Evolutionary conservation across 139 green algal species (phyloP), one percentile per base, ranked within the genome.

Genomic region (Closterium sp.): DNA sequence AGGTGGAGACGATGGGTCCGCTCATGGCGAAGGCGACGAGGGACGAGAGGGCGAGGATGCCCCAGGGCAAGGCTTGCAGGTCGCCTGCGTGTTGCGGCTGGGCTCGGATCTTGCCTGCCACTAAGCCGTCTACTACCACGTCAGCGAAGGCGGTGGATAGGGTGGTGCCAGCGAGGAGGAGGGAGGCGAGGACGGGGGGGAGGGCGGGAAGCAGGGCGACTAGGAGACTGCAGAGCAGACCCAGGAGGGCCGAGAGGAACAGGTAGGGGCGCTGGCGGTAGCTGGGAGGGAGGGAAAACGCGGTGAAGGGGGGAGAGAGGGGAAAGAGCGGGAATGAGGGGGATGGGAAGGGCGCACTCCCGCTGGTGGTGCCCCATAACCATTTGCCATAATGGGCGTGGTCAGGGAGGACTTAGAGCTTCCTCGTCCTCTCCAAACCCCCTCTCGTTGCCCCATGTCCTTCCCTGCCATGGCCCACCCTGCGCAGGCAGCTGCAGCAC

Each of bases 251-350:
- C 30, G 87, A 31, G 69, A 94, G 91, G 76, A 89, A 34, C 21
- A 94, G 89, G 33, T 94, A 94, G n/a, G 91, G 89, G 7, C 89
- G 33, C 31, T 91, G 31, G 16, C 91, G 89, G 90, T 93, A 93
- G 25, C 89, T 91, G 69, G 55, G 12, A 3, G 12, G 55, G 55
- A 1, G 55, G 25, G 38, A 12, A n/a, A n/a, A n/a, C 21, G 38
- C 0, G 38, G 38, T 4, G 55, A 76, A 19, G 55, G 55, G 25
- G 25, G 55, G 55, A 19, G 55, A 28, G 55, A 76, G 55, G 55
- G 25, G 55, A 76, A 19, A 28, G 55, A 76, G 25, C 1, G 55
- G 55, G 55, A n/a, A n/a, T n/a, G n/a, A n/a, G n/a, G n/a, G n/a
- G n/a, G n/a, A n/a, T n/a, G n/a, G n/a, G n/a, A n/a, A n/a, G n/a